phyloP scores from a whole-genome alignment of 495 filamentous ascomycete genomes.

The Penicilliopsis zonata region DNA sequence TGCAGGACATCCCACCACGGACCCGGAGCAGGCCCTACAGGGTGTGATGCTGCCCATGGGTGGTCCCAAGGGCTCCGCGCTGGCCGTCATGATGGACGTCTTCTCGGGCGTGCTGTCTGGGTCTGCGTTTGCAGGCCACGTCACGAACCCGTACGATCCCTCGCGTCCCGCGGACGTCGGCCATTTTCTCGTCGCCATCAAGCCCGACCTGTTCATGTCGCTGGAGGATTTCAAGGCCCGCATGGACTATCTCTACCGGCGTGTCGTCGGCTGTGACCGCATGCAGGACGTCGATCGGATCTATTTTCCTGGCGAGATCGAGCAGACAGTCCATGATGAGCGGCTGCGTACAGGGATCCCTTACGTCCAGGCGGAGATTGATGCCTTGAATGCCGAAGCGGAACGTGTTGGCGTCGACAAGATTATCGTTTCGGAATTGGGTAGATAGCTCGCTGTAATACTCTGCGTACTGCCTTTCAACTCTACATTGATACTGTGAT shows the following conservation, averaged over 20 bases:
- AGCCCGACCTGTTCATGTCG: constrained; percentile 65
- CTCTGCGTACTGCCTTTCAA: too few species aligned
- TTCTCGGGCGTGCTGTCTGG: constrained; percentile 67
- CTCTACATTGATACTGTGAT: too few species aligned
- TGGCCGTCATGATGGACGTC: constrained; percentile 76
- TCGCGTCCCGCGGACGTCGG: constrained; percentile 57
- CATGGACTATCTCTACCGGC: constrained; percentile 58
- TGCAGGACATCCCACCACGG: constrained; percentile 55
- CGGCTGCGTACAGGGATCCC: constrained; percentile 51
- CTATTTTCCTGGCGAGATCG: constrained; percentile 71
- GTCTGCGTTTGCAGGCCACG: constrained; percentile 58
- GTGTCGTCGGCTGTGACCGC: constrained; percentile 51
- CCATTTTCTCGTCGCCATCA: constrained; percentile 64
- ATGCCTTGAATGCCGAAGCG: constrained; percentile 55
- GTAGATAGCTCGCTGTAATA: too few species aligned
- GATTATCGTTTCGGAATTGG: constrained; percentile 1
- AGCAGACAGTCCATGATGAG: constrained; percentile 47
- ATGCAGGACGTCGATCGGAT: constrained; percentile 61
- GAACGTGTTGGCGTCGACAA: constrained; percentile 32
- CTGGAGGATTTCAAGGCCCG: constrained; percentile 54
- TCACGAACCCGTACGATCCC: constrained; percentile 61
- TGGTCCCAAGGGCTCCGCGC: constrained; percentile 60
- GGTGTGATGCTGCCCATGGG: constrained; percentile 76
- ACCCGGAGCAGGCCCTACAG: constrained; percentile 50
- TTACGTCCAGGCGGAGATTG: constrained; percentile 51